Percentiles rank a stretch among this genome's conserved stretches.
Conservation (phyloP, 306 rosid species). For the Dalbergia oliveri region DNA sequence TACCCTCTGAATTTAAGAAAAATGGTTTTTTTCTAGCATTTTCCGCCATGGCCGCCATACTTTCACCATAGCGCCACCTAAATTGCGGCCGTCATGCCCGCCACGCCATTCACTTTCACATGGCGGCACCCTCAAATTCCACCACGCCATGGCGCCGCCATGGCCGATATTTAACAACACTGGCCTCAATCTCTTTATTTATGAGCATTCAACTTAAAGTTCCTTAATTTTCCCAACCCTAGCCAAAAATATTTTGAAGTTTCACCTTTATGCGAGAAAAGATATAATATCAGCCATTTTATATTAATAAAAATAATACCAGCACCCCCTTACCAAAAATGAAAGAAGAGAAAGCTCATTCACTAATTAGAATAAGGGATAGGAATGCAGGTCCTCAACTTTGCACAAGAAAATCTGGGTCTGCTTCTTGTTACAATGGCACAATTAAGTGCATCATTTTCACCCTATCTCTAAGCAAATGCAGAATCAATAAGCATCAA, state of each 20-base stretch:
- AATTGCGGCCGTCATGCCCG: too few species aligned
- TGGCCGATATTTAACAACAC: too few species aligned
- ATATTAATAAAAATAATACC: slow-evolving; percentile 1
- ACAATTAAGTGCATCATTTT: neutral
- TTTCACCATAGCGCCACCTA: too few species aligned
- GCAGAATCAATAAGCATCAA: slow-evolving; percentile 23
- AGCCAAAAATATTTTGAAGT: neutral
- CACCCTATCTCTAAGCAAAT: slow-evolving; percentile 28
- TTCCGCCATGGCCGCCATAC: too few species aligned
- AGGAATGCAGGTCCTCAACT: slow-evolving; percentile 14
- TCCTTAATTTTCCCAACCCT: neutral
- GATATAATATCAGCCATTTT: neutral
- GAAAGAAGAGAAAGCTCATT: slow-evolving; percentile 34
- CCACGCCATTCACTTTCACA: too few species aligned
- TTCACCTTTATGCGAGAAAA: slow-evolving; percentile 8
- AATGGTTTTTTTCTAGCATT: too few species aligned
- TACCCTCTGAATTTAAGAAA: too few species aligned
- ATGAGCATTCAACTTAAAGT: too few species aligned
- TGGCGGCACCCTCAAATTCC: too few species aligned
- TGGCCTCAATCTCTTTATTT: too few species aligned
- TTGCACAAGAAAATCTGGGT: neutral
- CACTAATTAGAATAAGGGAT: slow-evolving; percentile 14
- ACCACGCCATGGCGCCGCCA: too few species aligned
- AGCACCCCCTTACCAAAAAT: neutral
- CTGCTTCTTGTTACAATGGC: slow-evolving; percentile 15